Evolutionary conservation across 441 rosid species (phyloP), one percentile per base, ranked within the genome.

Genomic region (Brassica hybrid): DNA sequence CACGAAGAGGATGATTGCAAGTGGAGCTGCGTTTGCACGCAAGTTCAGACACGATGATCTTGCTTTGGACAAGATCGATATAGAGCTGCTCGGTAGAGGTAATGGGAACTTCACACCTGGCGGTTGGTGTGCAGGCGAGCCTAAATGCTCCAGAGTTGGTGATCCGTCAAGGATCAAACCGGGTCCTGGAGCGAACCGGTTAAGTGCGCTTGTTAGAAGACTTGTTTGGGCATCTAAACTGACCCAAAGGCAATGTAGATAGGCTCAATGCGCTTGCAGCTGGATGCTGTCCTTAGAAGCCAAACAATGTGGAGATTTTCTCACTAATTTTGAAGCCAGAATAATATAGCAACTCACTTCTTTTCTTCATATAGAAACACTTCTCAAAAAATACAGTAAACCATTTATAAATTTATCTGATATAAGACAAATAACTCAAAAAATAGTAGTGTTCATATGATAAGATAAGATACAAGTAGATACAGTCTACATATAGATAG

Each of bases 121-220:
- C 52, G 97, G 92, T 59, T 96, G 99, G 99, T 96, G 98, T 81
- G 83, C 89, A 3, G 97, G 91, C 34, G 76, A 81, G 61, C 88
- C 89, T 0, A 76, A 76, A 75, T 96, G 99, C 75, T 86, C 94
- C 0, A 77, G 79, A 32, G 88, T 94, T 76, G 97, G 97, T 19
- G 85, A 92, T 80, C 81, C 71, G 0, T 74, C 84, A 52, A 86
- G 79, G 64, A 85, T 96, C 66, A 87, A 79, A 41, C 97, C 98
- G 0, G 90, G 97, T 67, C 94, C 91, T 11, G 97, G 99, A 81
- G 91, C 97, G 65, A 77, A 76, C 69, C 83, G 97, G 81, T 85
- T 94, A 50, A 74, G 70, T 11, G 67, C n/a, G 34, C 93, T 96
- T 68, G 72, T 94, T 71, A 70, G 80, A 52, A 85, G 79, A 80